phyloP scores from a whole-genome alignment of 495 filamentous ascomycete species.

The Friedmanniomyces simplex region DNA sequence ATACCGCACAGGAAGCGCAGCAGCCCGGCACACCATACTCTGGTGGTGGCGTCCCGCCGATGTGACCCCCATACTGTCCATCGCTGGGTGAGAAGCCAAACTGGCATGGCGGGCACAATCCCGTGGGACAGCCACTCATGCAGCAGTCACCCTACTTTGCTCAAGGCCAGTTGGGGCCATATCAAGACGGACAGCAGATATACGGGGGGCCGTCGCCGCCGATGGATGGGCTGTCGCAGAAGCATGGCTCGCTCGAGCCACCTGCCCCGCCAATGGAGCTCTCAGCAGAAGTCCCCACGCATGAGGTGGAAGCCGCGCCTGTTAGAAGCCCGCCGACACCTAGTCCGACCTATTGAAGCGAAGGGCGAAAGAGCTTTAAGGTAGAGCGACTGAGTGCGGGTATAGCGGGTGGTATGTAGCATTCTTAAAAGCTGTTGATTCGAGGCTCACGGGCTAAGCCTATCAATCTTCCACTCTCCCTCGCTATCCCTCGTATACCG shows the following conservation, averaged over 20 bases:
- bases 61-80: background rate
- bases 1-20: background rate
- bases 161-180: background rate
- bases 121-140: background rate
- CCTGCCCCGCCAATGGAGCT: background rate
- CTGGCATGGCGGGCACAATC: background rate
- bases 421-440: background rate
- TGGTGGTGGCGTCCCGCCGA: too few relatives aligned
- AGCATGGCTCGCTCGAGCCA: background rate
- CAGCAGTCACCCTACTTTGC: background rate
- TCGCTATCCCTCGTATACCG: slow-evolving; percentile 55
- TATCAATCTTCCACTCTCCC: slow-evolving; percentile 45
- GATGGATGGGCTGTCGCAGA: background rate
- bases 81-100: background rate
- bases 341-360: background rate
- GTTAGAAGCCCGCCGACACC: background rate
- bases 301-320: background rate
- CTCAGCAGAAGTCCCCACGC: background rate
- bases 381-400: background rate
- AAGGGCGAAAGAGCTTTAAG: background rate
- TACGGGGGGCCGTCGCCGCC: background rate
- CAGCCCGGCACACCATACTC: background rate
- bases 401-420: background rate
- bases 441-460: slow-evolving; percentile 49
- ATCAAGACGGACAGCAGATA: background rate